Evolutionary conservation across 192 early-diverging fungal species (phyloP).

Genomic region (Umbelopsis ramanniana): DNA sequence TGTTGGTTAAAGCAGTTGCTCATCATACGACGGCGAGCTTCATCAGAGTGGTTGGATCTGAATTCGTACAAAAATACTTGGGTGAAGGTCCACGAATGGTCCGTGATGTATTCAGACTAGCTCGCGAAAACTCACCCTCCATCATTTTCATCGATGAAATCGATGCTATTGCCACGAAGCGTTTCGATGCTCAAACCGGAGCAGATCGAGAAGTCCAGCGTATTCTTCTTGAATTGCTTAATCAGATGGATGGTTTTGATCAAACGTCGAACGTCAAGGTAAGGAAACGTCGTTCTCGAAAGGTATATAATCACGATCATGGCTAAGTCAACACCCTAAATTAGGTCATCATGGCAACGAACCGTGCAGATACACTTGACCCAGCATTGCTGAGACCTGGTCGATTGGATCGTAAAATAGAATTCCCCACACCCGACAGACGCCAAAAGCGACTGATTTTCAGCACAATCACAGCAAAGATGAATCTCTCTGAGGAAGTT

Average conservation of each 20-base stretch:
- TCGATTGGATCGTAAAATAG: slow-evolving; percentile 97
- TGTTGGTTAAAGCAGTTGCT: slow-evolving; percentile 98
- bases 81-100: slow-evolving; percentile 98
- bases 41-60: slow-evolving; percentile 96
- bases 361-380: slow-evolving; percentile 96
- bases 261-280: slow-evolving; percentile 97
- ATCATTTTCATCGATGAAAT: slow-evolving; percentile 99
- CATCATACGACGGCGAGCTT: slow-evolving; percentile 97
- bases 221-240: slow-evolving; percentile 95
- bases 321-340: background rate
- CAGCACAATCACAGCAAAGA: slow-evolving; percentile 91
- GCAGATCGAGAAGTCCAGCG: slow-evolving; percentile 99
- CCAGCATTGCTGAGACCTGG: slow-evolving; percentile 97
- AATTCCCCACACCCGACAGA: slow-evolving; percentile 97
- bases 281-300: background rate
- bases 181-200: slow-evolving; percentile 97
- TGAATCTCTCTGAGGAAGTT: slow-evolving; percentile 98
- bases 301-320: background rate
- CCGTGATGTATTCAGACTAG: slow-evolving; percentile 95
- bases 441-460: slow-evolving; percentile 98
- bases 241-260: slow-evolving; percentile 99
- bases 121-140: slow-evolving; percentile 94
- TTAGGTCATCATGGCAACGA: slow-evolving; percentile 98
- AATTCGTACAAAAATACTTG: slow-evolving; percentile 99
- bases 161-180: slow-evolving; percentile 98